Evolutionary conservation across 75 land plant genomes (phyloP).

Genomic region (Pinus tabuliformis): DNA sequence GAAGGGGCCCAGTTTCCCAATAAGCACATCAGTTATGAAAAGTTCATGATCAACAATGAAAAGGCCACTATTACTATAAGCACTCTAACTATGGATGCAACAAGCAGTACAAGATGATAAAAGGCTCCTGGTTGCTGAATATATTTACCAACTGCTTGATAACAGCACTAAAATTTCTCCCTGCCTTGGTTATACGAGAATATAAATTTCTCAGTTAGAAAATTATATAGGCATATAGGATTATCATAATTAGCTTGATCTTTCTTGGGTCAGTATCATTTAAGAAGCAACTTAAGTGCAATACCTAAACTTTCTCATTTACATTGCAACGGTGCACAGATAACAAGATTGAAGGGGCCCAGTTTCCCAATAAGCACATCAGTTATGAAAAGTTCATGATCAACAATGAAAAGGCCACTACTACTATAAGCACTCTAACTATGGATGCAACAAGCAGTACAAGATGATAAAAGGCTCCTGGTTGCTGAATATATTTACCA

Average conservation of each 20-base stretch:
- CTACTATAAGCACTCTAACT: no score
- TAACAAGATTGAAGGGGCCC: no score
- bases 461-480: neutral
- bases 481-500: neutral
- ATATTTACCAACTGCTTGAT: neutral
- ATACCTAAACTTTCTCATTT: neutral
- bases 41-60: neutral
- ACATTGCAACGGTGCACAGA: neutral
- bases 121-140: neutral
- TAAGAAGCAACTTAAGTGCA: neutral
- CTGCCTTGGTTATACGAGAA: neutral
- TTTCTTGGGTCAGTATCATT: neutral
- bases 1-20: no score
- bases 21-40: neutral
- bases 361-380: neutral
- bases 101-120: conserved; percentile 7
- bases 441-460: conserved; percentile 10
- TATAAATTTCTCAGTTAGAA: neutral
- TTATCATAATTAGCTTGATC: neutral
- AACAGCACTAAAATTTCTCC: neutral
- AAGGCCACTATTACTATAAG: neutral
- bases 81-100: neutral
- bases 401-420: neutral
- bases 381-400: neutral
- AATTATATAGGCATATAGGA: neutral